Conservation (phyloP, 2,329 filamentous ascomycete species). For the Juglanconis juglandina region DNA sequence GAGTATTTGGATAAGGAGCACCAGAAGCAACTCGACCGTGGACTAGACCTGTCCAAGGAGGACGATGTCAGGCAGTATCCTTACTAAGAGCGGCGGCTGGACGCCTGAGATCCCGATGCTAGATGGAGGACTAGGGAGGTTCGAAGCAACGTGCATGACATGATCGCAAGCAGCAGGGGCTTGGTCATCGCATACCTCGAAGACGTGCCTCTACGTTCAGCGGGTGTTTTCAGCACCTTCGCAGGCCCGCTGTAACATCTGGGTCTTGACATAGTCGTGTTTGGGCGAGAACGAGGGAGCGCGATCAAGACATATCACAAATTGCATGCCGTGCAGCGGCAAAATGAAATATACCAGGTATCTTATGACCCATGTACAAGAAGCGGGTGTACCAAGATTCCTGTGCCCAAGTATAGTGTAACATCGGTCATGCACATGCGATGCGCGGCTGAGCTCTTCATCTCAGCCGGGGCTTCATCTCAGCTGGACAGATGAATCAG, state of each 20-base stretch:
- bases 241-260: no score
- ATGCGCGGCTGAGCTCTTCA: no score
- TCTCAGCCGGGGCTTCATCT: background rate
- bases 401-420: background rate
- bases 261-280: no score
- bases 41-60: conserved; percentile 60
- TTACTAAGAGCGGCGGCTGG: conserved; percentile 32
- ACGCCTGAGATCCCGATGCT: background rate
- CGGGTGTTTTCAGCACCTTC: no score
- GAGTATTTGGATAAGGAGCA: conserved; percentile 75
- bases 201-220: no score
- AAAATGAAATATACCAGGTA: background rate
- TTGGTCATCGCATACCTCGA: no score
- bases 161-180: no score
- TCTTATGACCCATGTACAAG: background rate
- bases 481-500: conserved; percentile 18
- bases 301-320: background rate
- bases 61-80: conserved; percentile 62
- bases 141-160: no score
- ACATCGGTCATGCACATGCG: background rate
- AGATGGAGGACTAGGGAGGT: background rate
- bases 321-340: background rate
- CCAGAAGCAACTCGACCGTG: conserved; percentile 65
- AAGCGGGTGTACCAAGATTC: background rate
- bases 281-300: no score